These are phyloP conservation scores for Claviceps cyperi DNA, from an alignment of 2,329 filamentous ascomycete genomes.

Conservation along the genomic window DNA sequence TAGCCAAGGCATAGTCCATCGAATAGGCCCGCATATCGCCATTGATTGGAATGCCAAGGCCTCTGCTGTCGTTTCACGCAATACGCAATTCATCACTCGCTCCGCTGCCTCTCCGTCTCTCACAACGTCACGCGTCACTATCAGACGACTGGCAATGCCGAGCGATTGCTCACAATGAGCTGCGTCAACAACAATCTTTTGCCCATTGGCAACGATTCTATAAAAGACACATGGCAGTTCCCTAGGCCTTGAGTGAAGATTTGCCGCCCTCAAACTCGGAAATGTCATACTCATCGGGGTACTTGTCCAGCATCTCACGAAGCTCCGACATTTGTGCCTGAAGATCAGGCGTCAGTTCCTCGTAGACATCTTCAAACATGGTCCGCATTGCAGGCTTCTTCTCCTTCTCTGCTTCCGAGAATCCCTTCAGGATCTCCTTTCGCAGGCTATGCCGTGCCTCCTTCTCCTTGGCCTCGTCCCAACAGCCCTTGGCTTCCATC, in stretches of 20 bases:
- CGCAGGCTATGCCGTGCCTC: constrained; percentile 49
- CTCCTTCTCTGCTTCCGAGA: constrained; percentile 67
- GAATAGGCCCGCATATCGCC: no score
- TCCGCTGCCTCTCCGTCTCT: no score
- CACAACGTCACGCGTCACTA: no score
- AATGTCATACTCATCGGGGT: constrained; percentile 86
- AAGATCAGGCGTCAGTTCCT: constrained; percentile 68
- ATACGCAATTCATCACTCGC: no score
- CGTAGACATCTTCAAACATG: constrained; percentile 84
- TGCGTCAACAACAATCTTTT: no score
- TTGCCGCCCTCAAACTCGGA: constrained; percentile 60
- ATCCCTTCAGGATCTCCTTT: constrained; percentile 69
- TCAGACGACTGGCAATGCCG: no score
- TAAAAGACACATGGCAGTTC: background rate
- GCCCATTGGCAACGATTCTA: background rate
- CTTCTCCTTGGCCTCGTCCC: constrained; percentile 75
- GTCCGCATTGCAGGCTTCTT: constrained; percentile 59
- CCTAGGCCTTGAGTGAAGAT: constrained; percentile 36
- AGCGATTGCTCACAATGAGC: no score
- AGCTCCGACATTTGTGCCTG: constrained; percentile 58
- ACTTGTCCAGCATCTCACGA: constrained; percentile 63
- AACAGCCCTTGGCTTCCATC: constrained; percentile 69
- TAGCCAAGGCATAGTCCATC: no score
- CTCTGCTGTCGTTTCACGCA: no score
- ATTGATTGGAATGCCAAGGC: no score